Percentiles rank a stretch among this genome's conserved stretches.
phyloP scores from a whole-genome alignment of 805 yeast genomes.

The Candida multigemmis region DNA sequence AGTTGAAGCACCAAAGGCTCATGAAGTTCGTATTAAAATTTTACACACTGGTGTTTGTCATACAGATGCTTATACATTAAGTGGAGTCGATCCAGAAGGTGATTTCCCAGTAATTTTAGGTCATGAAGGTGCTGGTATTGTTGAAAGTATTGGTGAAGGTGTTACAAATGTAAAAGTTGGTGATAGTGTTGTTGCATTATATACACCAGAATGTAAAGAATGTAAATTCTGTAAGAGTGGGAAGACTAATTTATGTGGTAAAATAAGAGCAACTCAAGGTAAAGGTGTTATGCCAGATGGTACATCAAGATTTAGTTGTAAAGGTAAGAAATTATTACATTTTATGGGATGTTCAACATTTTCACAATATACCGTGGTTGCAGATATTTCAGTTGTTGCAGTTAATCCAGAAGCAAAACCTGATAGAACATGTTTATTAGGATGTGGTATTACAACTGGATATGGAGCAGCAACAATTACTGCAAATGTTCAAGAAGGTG shows the following conservation, averaged over 20 bases:
- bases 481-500: constrained; percentile 85
- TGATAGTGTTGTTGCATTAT: constrained; percentile 86
- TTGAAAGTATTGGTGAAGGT: constrained; percentile 91
- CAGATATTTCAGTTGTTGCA: constrained; percentile 93
- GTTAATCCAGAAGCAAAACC: constrained; percentile 76
- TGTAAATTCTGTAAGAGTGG: constrained; percentile 94
- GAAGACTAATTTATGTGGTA: constrained; percentile 92
- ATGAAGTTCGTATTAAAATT: constrained; percentile 91
- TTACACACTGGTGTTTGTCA: constrained; percentile 93
- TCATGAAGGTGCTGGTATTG: constrained; percentile 98
- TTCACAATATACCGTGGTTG: constrained; percentile 95
- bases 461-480: constrained; percentile 96
- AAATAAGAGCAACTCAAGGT: constrained; percentile 96
- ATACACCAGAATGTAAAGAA: constrained; percentile 94
- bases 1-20: constrained; percentile 92
- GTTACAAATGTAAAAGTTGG: constrained; percentile 87
- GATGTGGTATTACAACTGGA: constrained; percentile 98
- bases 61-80: constrained; percentile 93
- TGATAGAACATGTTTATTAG: constrained; percentile 85
- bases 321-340: constrained; percentile 79
- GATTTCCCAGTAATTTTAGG: constrained; percentile 90
- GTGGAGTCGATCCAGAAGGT: constrained; percentile 96
- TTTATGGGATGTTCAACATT: constrained; percentile 99
- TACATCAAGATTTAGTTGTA: constrained; percentile 78
- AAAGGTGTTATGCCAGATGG: constrained; percentile 99